Evolutionary conservation across 768 basidiomycete species (phyloP).

Genomic region (Hysterangium stoloniferum): DNA sequence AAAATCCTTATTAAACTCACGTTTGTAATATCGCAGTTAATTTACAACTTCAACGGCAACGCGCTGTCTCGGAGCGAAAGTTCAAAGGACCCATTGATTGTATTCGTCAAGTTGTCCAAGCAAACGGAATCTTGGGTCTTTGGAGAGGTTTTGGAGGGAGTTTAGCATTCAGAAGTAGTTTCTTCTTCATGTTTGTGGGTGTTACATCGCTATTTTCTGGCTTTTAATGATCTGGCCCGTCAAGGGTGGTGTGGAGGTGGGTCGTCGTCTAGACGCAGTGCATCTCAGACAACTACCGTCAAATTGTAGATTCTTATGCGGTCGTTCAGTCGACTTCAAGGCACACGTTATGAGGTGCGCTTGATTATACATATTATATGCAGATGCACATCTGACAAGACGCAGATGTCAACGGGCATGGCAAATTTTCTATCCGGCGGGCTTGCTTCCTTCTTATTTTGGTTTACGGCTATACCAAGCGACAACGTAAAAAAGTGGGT

Average conservation of each 20-base stretch:
- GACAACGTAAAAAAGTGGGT: slow-evolving; percentile 80
- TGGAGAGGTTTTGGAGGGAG: slow-evolving; percentile 74
- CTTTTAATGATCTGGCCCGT: slow-evolving; percentile 14
- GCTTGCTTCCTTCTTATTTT: slow-evolving; percentile 53
- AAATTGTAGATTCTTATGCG: slow-evolving; percentile 51
- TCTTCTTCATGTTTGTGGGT: slow-evolving; percentile 73
- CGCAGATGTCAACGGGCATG: slow-evolving; percentile 51
- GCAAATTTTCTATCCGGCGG: slow-evolving; percentile 65
- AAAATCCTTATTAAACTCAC: background rate
- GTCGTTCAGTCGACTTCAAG: slow-evolving; percentile 43
- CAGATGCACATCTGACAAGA: slow-evolving; percentile 4
- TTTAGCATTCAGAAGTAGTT: slow-evolving; percentile 63
- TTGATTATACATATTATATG: background rate
- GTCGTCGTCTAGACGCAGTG: slow-evolving; percentile 14
- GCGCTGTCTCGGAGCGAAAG: slow-evolving; percentile 40
- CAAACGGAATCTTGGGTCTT: slow-evolving; percentile 57
- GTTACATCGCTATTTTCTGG: slow-evolving; percentile 22
- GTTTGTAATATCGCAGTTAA: slow-evolving; percentile 37
- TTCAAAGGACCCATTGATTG: slow-evolving; percentile 64
- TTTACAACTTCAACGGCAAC: slow-evolving; percentile 59
- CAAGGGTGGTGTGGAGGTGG: slow-evolving; percentile 4
- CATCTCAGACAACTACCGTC: slow-evolving; percentile 2
- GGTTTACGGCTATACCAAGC: slow-evolving; percentile 62
- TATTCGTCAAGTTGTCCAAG: slow-evolving; percentile 50
- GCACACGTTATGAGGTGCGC: slow-evolving; percentile 53